Conservation (phyloP, 805 yeast species). For the Schwanniomyces pseudopolymorphus region DNA sequence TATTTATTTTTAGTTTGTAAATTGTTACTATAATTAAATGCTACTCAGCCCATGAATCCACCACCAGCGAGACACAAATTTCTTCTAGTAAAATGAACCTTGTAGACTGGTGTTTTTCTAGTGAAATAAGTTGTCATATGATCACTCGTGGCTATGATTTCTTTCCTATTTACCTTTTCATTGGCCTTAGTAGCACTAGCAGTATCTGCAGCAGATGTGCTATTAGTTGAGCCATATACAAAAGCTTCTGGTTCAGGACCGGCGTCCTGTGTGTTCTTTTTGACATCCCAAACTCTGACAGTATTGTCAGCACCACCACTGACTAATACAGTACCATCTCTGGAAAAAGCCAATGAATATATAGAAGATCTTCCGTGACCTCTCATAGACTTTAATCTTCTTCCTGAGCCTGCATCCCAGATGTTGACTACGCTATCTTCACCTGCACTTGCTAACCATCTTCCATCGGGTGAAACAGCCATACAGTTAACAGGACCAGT, state of each 20-base stretch:
- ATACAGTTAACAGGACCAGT: conserved; percentile 82
- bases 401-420: conserved; percentile 94
- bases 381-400: conserved; percentile 83
- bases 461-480: conserved; percentile 94
- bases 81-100: conserved; percentile 87
- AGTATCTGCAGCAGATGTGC: conserved; percentile 7
- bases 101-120: conserved; percentile 89
- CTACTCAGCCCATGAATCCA: conserved; percentile 49
- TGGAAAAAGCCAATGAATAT: conserved; percentile 78
- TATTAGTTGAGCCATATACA: conserved; percentile 14
- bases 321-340: conserved; percentile 85
- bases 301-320: conserved; percentile 92
- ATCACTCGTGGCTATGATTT: conserved; percentile 80
- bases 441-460: conserved; percentile 94
- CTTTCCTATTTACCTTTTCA: conserved; percentile 58
- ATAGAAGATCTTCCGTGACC: conserved; percentile 92
- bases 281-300: conserved; percentile 95
- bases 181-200: conserved; percentile 23
- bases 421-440: conserved; percentile 86
- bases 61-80: conserved; percentile 94
- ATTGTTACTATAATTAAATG: neutral
- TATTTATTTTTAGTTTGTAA: neutral
- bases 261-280: conserved; percentile 76
- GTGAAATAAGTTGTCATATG: conserved; percentile 93
- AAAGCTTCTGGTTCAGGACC: conserved; percentile 77